Evolutionary conservation across 2,329 filamentous ascomycete genomes (phyloP).

Genomic region (Aspergillus viridinutans): DNA sequence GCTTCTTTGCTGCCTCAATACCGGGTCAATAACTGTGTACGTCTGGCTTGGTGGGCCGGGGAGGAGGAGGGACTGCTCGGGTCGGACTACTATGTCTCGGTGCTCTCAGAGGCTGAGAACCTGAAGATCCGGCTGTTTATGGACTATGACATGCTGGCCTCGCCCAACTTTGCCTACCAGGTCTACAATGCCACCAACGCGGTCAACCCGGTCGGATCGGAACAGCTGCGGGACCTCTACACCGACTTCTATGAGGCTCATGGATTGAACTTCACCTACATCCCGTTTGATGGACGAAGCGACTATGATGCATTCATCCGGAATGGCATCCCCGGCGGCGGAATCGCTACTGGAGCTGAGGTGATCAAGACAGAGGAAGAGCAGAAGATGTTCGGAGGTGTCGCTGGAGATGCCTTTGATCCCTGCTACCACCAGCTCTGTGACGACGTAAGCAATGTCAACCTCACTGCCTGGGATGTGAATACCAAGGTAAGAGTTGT

Average conservation of each 20-base stretch:
- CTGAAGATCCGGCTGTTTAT: slow-evolving; percentile 62
- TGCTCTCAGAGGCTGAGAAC: slow-evolving; percentile 46
- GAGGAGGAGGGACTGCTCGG: slow-evolving; percentile 61
- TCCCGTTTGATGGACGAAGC: slow-evolving; percentile 71
- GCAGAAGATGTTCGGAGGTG: slow-evolving; percentile 62
- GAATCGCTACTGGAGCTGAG: slow-evolving; percentile 73
- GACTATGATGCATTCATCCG: slow-evolving; percentile 76
- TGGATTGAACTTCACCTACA: slow-evolving; percentile 65
- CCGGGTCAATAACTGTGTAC: slow-evolving; percentile 64
- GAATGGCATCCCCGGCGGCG: slow-evolving; percentile 67
- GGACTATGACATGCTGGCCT: slow-evolving; percentile 67
- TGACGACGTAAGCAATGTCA: slow-evolving; percentile 52
- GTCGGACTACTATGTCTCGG: slow-evolving; percentile 52
- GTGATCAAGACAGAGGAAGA: slow-evolving; percentile 68
- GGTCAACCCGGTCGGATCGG: slow-evolving; percentile 58
- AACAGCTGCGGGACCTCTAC: slow-evolving; percentile 65
- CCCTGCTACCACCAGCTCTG: slow-evolving; percentile 53
- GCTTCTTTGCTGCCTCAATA: slow-evolving; percentile 64
- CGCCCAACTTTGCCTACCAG: slow-evolving; percentile 54
- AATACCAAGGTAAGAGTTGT: slow-evolving; percentile 45
- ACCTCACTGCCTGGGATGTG: slow-evolving; percentile 50
- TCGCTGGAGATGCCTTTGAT: slow-evolving; percentile 54
- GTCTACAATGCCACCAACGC: slow-evolving; percentile 55
- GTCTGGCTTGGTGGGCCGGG: slow-evolving; percentile 63
- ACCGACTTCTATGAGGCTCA: slow-evolving; percentile 61